These are phyloP conservation scores for Lachancea sp. DNA, from an alignment of 805 yeast species.

Conservation along the genomic window DNA sequence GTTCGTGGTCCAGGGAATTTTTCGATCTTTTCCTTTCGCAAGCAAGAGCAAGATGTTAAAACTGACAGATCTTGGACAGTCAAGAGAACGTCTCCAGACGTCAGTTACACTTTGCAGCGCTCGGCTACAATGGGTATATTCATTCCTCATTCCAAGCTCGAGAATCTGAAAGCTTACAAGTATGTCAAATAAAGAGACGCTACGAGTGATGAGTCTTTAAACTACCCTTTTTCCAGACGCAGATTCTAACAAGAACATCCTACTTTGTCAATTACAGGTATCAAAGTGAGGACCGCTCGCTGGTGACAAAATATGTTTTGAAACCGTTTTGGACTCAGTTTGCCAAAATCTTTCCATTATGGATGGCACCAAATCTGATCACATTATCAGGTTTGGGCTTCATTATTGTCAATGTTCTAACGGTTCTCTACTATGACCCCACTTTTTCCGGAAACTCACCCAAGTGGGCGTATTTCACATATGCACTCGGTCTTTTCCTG, in stretches of 20 bases:
- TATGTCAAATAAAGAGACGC: conserved; percentile 19
- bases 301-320: conserved; percentile 64
- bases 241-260: conserved; percentile 1
- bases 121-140: conserved; percentile 52
- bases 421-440: conserved; percentile 72
- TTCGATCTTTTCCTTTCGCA: background rate
- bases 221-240: no score
- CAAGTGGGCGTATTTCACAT: conserved; percentile 65
- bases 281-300: conserved; percentile 74
- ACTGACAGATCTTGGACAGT: background rate
- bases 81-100: background rate
- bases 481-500: conserved; percentile 77
- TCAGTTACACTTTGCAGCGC: background rate
- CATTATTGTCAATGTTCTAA: conserved; percentile 53
- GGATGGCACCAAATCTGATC: conserved; percentile 90
- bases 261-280: conserved; percentile 35
- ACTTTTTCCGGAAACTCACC: conserved; percentile 54
- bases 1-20: background rate
- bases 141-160: conserved; percentile 47
- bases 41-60: background rate
- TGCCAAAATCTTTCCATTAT: conserved; percentile 67
- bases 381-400: conserved; percentile 76
- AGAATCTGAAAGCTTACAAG: conserved; percentile 49
- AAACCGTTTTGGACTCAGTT: conserved; percentile 79
- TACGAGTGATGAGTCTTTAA: background rate